Conservation (phyloP, 2,329 filamentous ascomycete genomes). For the Talaromyces islandicus region DNA sequence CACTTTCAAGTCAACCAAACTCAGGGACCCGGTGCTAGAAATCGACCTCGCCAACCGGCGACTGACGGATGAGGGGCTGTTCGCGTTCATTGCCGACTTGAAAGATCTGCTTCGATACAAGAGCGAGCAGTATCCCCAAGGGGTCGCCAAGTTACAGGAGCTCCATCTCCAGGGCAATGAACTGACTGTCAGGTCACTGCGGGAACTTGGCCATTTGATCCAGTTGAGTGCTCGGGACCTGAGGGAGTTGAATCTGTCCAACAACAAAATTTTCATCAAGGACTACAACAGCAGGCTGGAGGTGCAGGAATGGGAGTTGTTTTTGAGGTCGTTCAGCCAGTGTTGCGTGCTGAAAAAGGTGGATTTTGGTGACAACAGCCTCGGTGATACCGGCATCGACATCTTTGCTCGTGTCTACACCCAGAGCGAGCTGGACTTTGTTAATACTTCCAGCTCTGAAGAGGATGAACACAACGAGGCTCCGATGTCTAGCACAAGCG, state of each 20-base stretch:
- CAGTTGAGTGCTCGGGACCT: conserved; percentile 38
- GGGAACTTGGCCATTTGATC: conserved; percentile 37
- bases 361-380: conserved; percentile 40
- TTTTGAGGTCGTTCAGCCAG: conserved; percentile 37
- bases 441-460: conserved; percentile 21
- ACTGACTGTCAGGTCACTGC: conserved; percentile 38
- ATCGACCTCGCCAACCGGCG: conserved; percentile 41
- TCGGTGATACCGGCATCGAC: conserved; percentile 41
- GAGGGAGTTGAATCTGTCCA: conserved; percentile 41
- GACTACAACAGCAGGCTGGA: conserved; percentile 23
- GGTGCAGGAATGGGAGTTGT: conserved; percentile 36
- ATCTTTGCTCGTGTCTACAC: conserved; percentile 39
- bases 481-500: background rate
- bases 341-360: conserved; percentile 40
- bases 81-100: conserved; percentile 38
- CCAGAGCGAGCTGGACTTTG: conserved; percentile 28
- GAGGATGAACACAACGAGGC: background rate
- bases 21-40: conserved; percentile 34
- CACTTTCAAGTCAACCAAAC: conserved; percentile 13
- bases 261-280: conserved; percentile 39
- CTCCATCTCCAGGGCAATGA: conserved; percentile 41
- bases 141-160: conserved; percentile 37
- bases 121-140: conserved; percentile 22
- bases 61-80: conserved; percentile 42
- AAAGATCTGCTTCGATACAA: conserved; percentile 31